phyloP scores from a whole-genome alignment of 2,329 filamentous ascomycete genomes.

The Neonectria neomacrospora region DNA sequence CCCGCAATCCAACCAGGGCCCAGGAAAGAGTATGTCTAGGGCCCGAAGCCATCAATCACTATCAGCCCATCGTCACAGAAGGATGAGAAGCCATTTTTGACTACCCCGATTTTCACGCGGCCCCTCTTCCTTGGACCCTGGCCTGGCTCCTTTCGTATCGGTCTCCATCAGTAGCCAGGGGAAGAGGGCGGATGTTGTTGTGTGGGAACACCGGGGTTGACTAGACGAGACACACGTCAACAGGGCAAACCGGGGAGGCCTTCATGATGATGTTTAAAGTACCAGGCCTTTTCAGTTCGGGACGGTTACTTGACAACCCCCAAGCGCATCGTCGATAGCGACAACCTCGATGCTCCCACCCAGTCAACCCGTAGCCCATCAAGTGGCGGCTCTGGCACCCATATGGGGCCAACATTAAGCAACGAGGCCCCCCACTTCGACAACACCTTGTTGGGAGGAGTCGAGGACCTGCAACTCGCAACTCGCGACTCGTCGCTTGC shows the following conservation, averaged over 20 bases:
- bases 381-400: slow-evolving; percentile 6
- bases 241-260: slow-evolving; percentile 13
- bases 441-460: not conserved
- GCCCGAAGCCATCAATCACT: slow-evolving; percentile 12
- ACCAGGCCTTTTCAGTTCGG: too few species aligned
- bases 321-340: slow-evolving; percentile 23
- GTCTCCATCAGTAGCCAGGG: slow-evolving; percentile 12
- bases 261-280: too few species aligned
- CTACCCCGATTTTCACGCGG: slow-evolving; percentile 30
- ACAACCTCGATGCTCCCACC: slow-evolving; percentile 25
- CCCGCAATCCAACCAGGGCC: not conserved
- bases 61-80: slow-evolving; percentile 32
- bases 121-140: slow-evolving; percentile 21
- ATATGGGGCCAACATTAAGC: slow-evolving; percentile 15
- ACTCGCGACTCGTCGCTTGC: not conserved
- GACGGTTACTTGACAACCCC: not conserved
- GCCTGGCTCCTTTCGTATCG: slow-evolving; percentile 34
- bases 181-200: slow-evolving; percentile 10
- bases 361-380: slow-evolving; percentile 2
- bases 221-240: slow-evolving; percentile 20
- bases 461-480: not conserved
- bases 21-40: not conserved
- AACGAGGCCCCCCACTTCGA: not conserved
- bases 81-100: slow-evolving; percentile 27
- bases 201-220: slow-evolving; percentile 18